phyloP scores from a whole-genome alignment of 2,329 filamentous ascomycete genomes.

The Whalleya microplaca region DNA sequence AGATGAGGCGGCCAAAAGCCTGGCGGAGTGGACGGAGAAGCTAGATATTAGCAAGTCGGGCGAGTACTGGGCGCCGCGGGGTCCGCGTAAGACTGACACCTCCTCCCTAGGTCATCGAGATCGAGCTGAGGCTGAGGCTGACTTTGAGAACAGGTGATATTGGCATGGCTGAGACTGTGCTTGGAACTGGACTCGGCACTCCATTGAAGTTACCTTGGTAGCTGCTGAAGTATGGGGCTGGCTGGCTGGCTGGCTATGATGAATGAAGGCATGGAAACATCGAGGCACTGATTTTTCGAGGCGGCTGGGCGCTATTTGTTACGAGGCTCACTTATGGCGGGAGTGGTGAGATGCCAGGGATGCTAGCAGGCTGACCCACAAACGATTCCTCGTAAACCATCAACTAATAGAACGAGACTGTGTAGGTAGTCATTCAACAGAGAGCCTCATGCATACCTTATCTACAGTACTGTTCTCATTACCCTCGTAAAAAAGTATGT shows the following conservation, averaged over 20 bases:
- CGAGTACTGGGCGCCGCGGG: slow-evolving; percentile 74
- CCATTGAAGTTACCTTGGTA: slow-evolving; percentile 71
- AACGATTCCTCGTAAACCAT: too few relatives aligned
- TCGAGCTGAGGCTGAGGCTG: slow-evolving; percentile 23
- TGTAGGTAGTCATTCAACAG: background rate
- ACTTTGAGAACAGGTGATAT: slow-evolving; percentile 58
- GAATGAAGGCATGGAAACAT: background rate
- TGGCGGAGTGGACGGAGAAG: slow-evolving; percentile 63
- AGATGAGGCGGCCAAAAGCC: slow-evolving; percentile 65
- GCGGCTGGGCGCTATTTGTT: too few relatives aligned
- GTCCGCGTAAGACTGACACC: slow-evolving; percentile 65
- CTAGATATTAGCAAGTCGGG: slow-evolving; percentile 70
- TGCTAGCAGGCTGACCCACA: too few relatives aligned
- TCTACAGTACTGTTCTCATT: too few relatives aligned
- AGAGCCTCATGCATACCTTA: background rate
- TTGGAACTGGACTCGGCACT: slow-evolving; percentile 64
- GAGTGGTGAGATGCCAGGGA: too few relatives aligned
- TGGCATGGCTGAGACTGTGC: slow-evolving; percentile 65
- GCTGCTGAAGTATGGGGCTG: slow-evolving; percentile 2
- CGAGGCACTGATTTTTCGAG: background rate
- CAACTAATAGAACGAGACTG: background rate
- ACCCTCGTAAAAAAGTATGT: too few relatives aligned
- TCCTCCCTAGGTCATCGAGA: slow-evolving; percentile 7
- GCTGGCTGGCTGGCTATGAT: too few relatives aligned
- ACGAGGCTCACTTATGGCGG: too few relatives aligned